Conservation (phyloP, 2,329 filamentous ascomycete species). For the Metarhizium sp. region DNA sequence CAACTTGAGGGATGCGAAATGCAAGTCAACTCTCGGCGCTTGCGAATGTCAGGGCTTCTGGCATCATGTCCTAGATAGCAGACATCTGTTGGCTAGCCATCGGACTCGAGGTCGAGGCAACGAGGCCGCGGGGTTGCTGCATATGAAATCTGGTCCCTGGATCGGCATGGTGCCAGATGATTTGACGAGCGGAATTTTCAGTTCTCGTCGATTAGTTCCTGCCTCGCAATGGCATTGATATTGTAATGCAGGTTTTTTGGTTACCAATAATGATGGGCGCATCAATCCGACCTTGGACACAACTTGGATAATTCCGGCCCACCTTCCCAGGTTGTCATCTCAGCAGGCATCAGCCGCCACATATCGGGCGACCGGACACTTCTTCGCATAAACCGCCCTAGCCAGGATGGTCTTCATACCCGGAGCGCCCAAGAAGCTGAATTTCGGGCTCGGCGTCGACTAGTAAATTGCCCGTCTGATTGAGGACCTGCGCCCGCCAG, state of each 20-base stretch:
- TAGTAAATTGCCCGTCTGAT: too few relatives aligned
- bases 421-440: neutral
- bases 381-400: neutral
- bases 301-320: neutral
- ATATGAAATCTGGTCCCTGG: neutral
- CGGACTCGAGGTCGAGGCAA: neutral
- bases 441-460: neutral
- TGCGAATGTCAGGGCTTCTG: neutral
- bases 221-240: neutral
- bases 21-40: neutral
- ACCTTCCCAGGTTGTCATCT: neutral
- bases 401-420: neutral
- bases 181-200: too few relatives aligned
- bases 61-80: neutral
- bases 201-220: too few relatives aligned
- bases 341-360: neutral
- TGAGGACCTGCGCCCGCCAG: neutral
- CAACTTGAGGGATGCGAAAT: neutral
- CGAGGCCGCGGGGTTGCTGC: neutral
- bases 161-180: neutral
- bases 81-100: neutral
- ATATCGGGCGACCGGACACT: neutral
- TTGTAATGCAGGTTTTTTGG: neutral
- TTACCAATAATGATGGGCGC: neutral
- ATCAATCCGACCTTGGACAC: neutral